Evolutionary conservation across 2,329 filamentous ascomycete genomes (phyloP), one percentile per base, ranked within the genome.

Genomic region (Cercospora sesami): DNA sequence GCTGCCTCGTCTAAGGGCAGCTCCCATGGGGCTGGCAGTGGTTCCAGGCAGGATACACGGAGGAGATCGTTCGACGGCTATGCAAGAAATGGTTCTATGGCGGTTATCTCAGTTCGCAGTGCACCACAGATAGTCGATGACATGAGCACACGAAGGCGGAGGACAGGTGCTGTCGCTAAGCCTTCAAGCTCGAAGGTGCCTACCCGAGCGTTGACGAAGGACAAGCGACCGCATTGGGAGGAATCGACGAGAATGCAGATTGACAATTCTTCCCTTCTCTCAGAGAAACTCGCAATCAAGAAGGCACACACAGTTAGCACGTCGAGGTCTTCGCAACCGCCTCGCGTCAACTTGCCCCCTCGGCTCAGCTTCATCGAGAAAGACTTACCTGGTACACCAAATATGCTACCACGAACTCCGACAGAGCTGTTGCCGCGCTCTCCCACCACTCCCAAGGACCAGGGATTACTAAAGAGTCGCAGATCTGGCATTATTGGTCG

Each of bases 211-310:
- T n/a, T 42, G 36, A 6, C 36, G 5, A 33, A 58, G 10, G 42
- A 65, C 48, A 73, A 63, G 53, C 66, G 68, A n/a, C 67, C 63
- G 26, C 68, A 58, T 14, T 73, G 74, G 39, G 74, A 74, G 45
- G 72, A 75, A 67, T 76, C 74, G 4, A 74, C 76, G 73, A 76
- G 74, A 57, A 76, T 76, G 75, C 69, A 76, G 4, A 64, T 76
- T 5, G 73, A 75, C 16, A 68, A 70, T n/a, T 75, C 75, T 16
- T 76, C 77, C 67, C 76, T 76, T 57, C 70, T 71, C 2, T 61
- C 67, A 2, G 53, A 69, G 16, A 67, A 71, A 18, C 59, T 70
- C 28, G 59, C 67, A 12, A 64, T 68, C 45, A 66, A 66, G 14
- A 66, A 64, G 12, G 16, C 28, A 2, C 51, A 55, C 42, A 66